Evolutionary conservation across 169 alveolate genomes (phyloP).

Genomic region (Theileria sp.): DNA sequence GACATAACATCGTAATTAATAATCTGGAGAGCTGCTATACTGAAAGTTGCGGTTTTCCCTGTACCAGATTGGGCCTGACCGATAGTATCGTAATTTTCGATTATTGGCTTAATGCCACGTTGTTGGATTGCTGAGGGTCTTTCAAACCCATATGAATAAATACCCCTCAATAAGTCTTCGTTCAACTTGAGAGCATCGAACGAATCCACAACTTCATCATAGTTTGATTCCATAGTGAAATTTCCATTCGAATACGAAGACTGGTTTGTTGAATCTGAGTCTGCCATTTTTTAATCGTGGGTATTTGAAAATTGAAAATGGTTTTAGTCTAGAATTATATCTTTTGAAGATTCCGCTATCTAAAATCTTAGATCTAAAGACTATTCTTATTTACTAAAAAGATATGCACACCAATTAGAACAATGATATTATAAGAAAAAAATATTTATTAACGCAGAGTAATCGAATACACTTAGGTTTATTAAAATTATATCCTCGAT

Average conservation of each 20-base stretch:
- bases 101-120: slow-evolving; percentile 97
- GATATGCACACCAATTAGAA: slow-evolving; percentile 4
- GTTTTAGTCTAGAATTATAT: slow-evolving; percentile 4
- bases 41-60: slow-evolving; percentile 98
- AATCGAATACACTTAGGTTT: neutral
- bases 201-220: slow-evolving; percentile 92
- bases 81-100: slow-evolving; percentile 96
- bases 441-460: neutral
- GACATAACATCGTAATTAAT: slow-evolving; percentile 88
- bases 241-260: slow-evolving; percentile 44
- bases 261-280: slow-evolving; percentile 33
- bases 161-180: slow-evolving; percentile 93
- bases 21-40: slow-evolving; percentile 92
- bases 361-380: neutral
- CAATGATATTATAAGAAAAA: neutral
- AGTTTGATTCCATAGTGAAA: slow-evolving; percentile 85
- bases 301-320: neutral
- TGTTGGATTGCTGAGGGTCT: slow-evolving; percentile 98
- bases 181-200: slow-evolving; percentile 93
- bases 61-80: slow-evolving; percentile 99
- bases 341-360: slow-evolving; percentile 22
- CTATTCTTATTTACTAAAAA: neutral
- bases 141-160: slow-evolving; percentile 98
- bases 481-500: slow-evolving; percentile 3
- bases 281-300: slow-evolving; percentile 45